Base-by-base conservation (phyloP, 129 eudicot species). In the Glebionis coronaria region DNA sequence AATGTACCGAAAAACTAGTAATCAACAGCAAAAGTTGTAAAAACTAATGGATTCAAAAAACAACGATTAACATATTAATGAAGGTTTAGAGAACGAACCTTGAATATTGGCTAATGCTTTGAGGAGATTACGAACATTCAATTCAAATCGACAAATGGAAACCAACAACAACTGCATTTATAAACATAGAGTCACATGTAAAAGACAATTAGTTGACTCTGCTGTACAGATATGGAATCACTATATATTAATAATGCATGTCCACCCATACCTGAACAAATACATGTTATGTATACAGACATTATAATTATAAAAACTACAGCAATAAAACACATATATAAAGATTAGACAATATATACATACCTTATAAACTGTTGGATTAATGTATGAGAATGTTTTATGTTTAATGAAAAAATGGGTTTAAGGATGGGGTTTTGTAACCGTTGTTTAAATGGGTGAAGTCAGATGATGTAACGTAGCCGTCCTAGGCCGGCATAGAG, bases 71-170 rank as follows among this genome's bases (percentile, higher is more conserved):
- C 54, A 16, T 23, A 55, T 12, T 12, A 13, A 55, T 44, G 64
- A 38, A 1, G 18, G 44, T 52, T 6, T n/a, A 25, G 25, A n/a
- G 64, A 55, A 15, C 11, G 44, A 25, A 73, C 78, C 66, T 63
- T 31, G 28, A 71, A 64, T 73, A 63, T 21, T n/a, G 49, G 5
- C 12, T 55, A 35, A 25, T 13, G 65, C 21, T 42, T 52, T 52
- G 20, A 73, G 56, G 51, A 68, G 29, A 9, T 52, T 4, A 13
- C 16, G 23, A 45, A 54, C 65, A 64, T 73, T 73, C 72, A 64
- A 64, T 73, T 73, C 72, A 64, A 18, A 73, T 65, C 65, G 71
- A 73, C 71, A 73, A 72, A 64, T 73, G 72, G 70, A 53, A 63
- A 54, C 42, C 63, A 73, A 63, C 71, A 63, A 46, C 21, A 73